Base-by-base conservation (phyloP, 2,329 filamentous ascomycete species). In the Fusarium chaquense region DNA sequence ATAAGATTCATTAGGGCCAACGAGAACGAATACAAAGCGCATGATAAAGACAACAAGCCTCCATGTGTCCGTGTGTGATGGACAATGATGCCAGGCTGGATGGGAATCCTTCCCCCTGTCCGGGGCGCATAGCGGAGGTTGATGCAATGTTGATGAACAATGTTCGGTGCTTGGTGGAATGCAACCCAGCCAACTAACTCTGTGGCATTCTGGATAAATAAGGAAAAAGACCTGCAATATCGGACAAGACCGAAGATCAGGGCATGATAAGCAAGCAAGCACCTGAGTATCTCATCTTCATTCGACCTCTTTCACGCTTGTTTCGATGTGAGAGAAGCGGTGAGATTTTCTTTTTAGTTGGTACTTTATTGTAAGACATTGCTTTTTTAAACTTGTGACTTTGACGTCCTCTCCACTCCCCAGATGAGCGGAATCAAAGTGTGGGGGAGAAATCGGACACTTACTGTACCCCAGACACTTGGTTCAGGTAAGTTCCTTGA, bases 371-470 rank as follows among this genome's bases (percentile, higher is more conserved):
- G 35, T 53, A 30, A 50, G 52, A 52, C 57, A 67, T 67, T 58
- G 52, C 47, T 53, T 58, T 54, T 58, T 54, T 32, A n/a, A 54
- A 45, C 63, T 54, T 47, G 49, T 63, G 47, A 58, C 63, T 24
- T 35, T 62, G 26, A 50, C 49, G 30, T 22, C 32, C 30, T 43
- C 40, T 16, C 24, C 47, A 38, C 32, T 51, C 24, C 33, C 20
- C n/a, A 51, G 33, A 51, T 40, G 49, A 18, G 18, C 49, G 24
- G 49, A 47, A 54, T 32, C 41, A 64, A 59, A 59, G 58, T 70
- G 67, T 70, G 67, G 67, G 67, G 67, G 67, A 70, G 41, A 41
- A 52, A 51, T 28, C 33, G 28, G 53, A 33, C 44, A 51, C 32
- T 58, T 35, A 40, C 18, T 16, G 45, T 55, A 58, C 63, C 65